Evolutionary conservation across 2,329 filamentous ascomycete species (phyloP).

Genomic region (Phialemonium atrogriseum): DNA sequence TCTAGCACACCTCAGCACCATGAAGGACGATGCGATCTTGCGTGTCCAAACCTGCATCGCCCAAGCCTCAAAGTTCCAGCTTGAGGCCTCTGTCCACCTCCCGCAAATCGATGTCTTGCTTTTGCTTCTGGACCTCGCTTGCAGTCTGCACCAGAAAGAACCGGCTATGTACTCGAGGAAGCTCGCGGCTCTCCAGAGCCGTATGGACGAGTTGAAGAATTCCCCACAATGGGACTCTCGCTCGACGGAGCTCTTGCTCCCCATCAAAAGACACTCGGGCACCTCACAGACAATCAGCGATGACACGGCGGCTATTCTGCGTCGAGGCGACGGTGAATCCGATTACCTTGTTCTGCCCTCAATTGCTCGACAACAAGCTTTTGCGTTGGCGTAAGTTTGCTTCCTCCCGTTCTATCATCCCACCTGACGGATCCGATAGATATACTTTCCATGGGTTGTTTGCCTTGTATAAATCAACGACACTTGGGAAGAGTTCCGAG

Average conservation of each 20-base stretch:
- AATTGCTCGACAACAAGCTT: constrained; percentile 51
- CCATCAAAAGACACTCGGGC: constrained; percentile 42
- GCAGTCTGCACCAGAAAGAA: constrained; percentile 56
- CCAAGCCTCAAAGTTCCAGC: constrained; percentile 62
- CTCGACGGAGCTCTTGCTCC: constrained; percentile 43
- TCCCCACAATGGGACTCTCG: constrained; percentile 35
- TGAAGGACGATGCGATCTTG: constrained; percentile 57
- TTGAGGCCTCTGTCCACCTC: constrained; percentile 54
- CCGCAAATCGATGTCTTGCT: constrained; percentile 59
- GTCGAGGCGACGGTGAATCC: constrained; percentile 34
- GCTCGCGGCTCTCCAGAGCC: constrained; percentile 51
- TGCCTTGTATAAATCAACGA: constrained; percentile 25
- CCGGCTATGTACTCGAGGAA: constrained; percentile 51
- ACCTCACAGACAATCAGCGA: constrained; percentile 43
- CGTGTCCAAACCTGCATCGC: constrained; percentile 66
- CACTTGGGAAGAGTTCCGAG: constrained; percentile 26
- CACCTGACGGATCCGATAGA: constrained; percentile 22
- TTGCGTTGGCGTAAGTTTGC: constrained; percentile 41
- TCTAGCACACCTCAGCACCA: constrained; percentile 57
- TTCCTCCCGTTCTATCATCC: constrained; percentile 1
- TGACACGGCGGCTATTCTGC: constrained; percentile 48
- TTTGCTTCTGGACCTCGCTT: constrained; percentile 61
- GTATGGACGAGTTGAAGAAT: constrained; percentile 47
- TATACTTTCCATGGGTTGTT: constrained; percentile 48
- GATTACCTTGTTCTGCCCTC: constrained; percentile 54